A percentile compares a stretch with the other conserved stretches of the same genome.
Conservation (phyloP, 768 basidiomycete genomes). For the Cyclocybe aegerita region DNA sequence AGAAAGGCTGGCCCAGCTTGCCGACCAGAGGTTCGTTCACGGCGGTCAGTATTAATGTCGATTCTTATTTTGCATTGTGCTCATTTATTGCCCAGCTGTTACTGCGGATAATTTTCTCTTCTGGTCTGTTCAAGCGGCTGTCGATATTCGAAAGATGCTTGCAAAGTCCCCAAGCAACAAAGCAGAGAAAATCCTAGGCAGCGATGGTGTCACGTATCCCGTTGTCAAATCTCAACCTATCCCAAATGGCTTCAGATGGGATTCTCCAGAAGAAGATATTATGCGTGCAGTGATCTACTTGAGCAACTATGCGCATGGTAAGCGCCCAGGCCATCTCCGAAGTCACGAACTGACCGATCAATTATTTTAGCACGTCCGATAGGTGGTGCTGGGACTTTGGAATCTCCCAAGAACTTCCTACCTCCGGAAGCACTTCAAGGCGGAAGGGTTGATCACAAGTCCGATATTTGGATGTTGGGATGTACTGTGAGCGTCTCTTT, state of each 20-base stretch:
- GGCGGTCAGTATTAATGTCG: conserved; percentile 2
- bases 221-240: conserved; percentile 5
- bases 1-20: neutral
- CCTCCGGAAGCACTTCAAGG: conserved; percentile 10
- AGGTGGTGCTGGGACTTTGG: neutral
- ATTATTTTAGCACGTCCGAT: neutral
- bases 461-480: conserved; percentile 13
- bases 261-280: neutral
- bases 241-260: conserved; percentile 3
- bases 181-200: neutral
- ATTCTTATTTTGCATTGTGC: neutral
- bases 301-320: conserved; percentile 8
- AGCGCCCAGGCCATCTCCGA: neutral
- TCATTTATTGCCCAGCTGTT: neutral
- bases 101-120: conserved; percentile 9
- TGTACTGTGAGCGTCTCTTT: conserved; percentile 6
- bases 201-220: conserved; percentile 3
- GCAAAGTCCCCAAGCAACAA: neutral
- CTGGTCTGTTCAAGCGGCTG: neutral
- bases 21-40: neutral
- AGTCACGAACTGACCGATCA: neutral
- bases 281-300: conserved; percentile 1
- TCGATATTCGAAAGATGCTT: neutral
- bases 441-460: conserved; percentile 1
- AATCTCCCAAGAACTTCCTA: neutral